Base-by-base conservation (phyloP, 495 filamentous ascomycete genomes). In the Penicillium riverlandense region DNA sequence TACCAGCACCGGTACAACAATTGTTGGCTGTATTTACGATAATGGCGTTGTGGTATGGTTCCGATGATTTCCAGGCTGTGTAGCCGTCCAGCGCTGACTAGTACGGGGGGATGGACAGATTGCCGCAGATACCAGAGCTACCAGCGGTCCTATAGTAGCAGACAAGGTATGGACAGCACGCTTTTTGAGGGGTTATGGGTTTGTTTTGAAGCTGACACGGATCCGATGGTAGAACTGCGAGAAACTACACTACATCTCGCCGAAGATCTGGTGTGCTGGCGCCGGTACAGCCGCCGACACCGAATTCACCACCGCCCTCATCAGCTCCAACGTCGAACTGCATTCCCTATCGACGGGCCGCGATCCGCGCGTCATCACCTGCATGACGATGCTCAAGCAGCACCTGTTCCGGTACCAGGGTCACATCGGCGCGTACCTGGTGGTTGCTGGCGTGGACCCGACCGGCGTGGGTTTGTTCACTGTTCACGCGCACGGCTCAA, bases 351-450 rank as follows among this genome's bases (percentile, higher is more conserved):
- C 87, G 36, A 96, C 92, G 4, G 90, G 91, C 61, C 91, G 94
- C 54, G 89, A 91, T 66, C 91, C 94, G 14, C 86, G 94, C 49
- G 94, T 99, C 45, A 90, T 96, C 44, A 99, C 94, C 36, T 95
- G 89, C 76, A 99, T 99, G 94, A 99, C 94, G 10, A 85, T 99
- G 75, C 85, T 99, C 39, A 99, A 99, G 76, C 94, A 99, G 67
- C 91, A 97, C 68, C 85, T 99, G 47, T 99, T 97, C 85, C 83
- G 86, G 49, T 85, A 99, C 74, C 90, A 99, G 63, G 94, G 94
- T 43, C 80, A 99, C 73, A 95, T 99, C 50, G 94, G 94, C 47
- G 94, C 94, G 35, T 99, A 99, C 69, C 82, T 99, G 35, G 94
- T 99, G 12, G 90, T 99, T 38, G 94, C 94, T 3, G 94, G 94